A percentile compares a stretch with the other conserved stretches of the same genome.
These are phyloP conservation scores for Eucalyptus urophylla DNA, from an alignment of 345 rosid genomes.

Conservation along the genomic window DNA sequence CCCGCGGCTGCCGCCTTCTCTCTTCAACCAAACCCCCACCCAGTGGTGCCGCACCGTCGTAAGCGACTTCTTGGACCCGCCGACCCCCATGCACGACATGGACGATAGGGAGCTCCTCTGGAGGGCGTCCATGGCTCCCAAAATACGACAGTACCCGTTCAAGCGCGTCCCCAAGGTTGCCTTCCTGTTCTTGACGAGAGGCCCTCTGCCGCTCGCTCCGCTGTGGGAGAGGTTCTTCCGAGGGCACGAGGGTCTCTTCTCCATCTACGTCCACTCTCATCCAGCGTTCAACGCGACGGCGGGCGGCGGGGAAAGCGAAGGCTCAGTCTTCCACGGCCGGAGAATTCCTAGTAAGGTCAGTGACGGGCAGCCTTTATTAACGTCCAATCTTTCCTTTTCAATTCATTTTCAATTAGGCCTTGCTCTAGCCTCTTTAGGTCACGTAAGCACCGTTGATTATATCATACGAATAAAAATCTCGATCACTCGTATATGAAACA, in stretches of 20 bases:
- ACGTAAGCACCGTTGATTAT: background rate
- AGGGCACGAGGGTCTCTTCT: constrained; percentile 50
- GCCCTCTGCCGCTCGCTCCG: constrained; percentile 57
- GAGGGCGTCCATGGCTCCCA: constrained; percentile 47
- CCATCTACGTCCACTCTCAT: constrained; percentile 65
- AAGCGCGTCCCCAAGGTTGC: constrained; percentile 54
- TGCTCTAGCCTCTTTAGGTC: background rate
- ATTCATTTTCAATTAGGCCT: too few species aligned
- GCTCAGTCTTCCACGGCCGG: constrained; percentile 28
- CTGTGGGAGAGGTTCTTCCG: constrained; percentile 78
- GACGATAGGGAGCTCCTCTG: constrained; percentile 43
- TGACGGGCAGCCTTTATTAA: background rate
- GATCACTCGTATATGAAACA: background rate
- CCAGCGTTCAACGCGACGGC: constrained; percentile 27
- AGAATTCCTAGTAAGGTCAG: constrained; percentile 28
- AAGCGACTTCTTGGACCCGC: constrained; percentile 11
- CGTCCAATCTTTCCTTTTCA: background rate
- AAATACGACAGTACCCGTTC: constrained; percentile 8
- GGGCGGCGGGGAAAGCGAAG: constrained; percentile 7
- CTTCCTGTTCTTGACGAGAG: constrained; percentile 76
- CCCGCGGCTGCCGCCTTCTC: background rate
- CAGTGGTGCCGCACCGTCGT: background rate
- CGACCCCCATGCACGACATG: constrained; percentile 40
- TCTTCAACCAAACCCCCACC: background rate
- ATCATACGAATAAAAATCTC: background rate